phyloP scores from a whole-genome alignment of 202 grass and related monocot species.

The Elaeis oleifera region DNA sequence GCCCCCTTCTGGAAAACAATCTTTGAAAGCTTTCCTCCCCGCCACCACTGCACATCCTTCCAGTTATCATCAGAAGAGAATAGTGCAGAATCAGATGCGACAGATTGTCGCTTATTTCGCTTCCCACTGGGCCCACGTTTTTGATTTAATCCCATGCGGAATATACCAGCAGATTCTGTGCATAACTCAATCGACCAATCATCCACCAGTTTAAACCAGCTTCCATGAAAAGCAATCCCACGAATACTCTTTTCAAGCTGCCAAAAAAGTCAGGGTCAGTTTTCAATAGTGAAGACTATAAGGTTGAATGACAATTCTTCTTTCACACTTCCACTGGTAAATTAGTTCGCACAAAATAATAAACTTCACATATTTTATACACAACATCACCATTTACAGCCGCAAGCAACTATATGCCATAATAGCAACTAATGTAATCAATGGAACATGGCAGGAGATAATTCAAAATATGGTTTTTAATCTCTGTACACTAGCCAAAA shows the following conservation, averaged over 20 bases:
- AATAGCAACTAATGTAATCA: too few relatives aligned
- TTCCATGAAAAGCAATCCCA: conserved; percentile 62
- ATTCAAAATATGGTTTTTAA: too few relatives aligned
- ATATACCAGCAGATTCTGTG: conserved; percentile 37
- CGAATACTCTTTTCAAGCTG: conserved; percentile 90
- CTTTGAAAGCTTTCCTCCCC: conserved; percentile 67
- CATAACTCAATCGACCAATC: conserved; percentile 52
- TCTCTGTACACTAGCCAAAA: too few relatives aligned
- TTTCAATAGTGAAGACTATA: background rate
- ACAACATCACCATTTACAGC: background rate
- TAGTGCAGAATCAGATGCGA: conserved; percentile 42
- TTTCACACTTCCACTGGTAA: too few relatives aligned
- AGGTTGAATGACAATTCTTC: too few relatives aligned
- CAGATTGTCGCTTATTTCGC: conserved; percentile 45
- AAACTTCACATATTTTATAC: too few relatives aligned
- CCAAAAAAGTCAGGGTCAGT: conserved; percentile 21
- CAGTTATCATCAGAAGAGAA: conserved; percentile 57
- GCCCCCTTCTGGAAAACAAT: conserved; percentile 57
- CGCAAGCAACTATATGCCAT: too few relatives aligned
- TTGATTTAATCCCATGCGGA: conserved; percentile 46
- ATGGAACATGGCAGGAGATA: too few relatives aligned
- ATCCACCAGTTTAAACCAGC: conserved; percentile 73
- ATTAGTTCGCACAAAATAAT: too few relatives aligned
- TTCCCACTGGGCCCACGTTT: conserved; percentile 69
- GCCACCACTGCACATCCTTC: conserved; percentile 84